Evolutionary conservation across 495 filamentous ascomycete genomes (phyloP).

Genomic region (Neurospora sp.): DNA sequence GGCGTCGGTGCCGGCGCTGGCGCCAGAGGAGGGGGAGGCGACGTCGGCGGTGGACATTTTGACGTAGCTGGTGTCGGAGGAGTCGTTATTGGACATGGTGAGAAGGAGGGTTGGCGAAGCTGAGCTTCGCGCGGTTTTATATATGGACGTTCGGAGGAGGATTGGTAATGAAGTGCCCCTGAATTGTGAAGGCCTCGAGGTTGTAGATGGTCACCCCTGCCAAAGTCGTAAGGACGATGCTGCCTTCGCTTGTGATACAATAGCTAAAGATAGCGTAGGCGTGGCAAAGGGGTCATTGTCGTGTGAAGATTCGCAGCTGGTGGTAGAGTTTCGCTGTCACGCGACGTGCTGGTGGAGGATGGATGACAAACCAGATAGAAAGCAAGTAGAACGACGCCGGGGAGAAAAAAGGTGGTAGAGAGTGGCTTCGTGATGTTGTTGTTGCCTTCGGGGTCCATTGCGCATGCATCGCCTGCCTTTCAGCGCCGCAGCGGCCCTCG

Average conservation of each 20-base stretch:
- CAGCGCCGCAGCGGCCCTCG: not conserved
- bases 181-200: not conserved
- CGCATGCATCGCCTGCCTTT: not conserved
- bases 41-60: constrained; percentile 43
- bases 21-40: constrained; percentile 21
- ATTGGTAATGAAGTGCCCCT: not conserved
- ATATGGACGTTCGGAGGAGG: not conserved
- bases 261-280: not conserved
- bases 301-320: not conserved
- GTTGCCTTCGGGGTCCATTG: not conserved
- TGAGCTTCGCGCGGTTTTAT: constrained; percentile 2
- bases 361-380: not conserved
- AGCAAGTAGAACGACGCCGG: not conserved
- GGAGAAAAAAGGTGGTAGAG: no score
- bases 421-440: not conserved
- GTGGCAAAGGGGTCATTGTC: not conserved
- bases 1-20: constrained; percentile 61
- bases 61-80: constrained; percentile 37
- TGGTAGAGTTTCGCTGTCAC: not conserved
- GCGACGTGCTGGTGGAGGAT: not conserved
- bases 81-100: constrained; percentile 29
- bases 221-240: not conserved
- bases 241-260: not conserved
- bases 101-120: constrained; percentile 6
- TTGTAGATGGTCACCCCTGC: not conserved